Percentiles rank a stretch among this genome's conserved stretches.
These are phyloP conservation scores for Coemansia sp. DNA, from an alignment of 192 early-diverging fungal genomes.

Conservation along the genomic window DNA sequence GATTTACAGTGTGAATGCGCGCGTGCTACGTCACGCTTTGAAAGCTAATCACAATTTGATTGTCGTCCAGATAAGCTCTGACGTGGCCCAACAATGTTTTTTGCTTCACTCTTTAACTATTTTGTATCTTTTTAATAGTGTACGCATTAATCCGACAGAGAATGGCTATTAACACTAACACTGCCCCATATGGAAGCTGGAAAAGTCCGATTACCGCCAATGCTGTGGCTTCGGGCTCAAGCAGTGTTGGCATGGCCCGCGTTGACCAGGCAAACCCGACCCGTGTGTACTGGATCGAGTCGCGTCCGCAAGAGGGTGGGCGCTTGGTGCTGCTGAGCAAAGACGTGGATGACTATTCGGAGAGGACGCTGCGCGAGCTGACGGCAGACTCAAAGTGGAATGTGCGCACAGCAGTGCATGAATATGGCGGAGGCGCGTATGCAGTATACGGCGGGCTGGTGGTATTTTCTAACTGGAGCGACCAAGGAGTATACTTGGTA, in stretches of 20 bases:
- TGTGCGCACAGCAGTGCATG: constrained; percentile 70
- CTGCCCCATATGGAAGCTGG: constrained; percentile 49
- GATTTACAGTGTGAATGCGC: not conserved
- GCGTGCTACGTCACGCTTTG: not conserved
- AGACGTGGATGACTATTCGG: constrained; percentile 30
- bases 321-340: constrained; percentile 36
- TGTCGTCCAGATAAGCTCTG: not conserved
- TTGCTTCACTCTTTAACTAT: not conserved
- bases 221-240: constrained; percentile 27
- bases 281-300: constrained; percentile 49
- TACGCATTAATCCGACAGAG: not conserved
- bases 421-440: constrained; percentile 73
- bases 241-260: constrained; percentile 12
- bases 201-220: constrained; percentile 36
- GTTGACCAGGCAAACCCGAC: constrained; percentile 31
- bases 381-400: constrained; percentile 54
- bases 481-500: constrained; percentile 59
- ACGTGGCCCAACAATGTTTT: not conserved
- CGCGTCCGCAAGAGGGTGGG: constrained; percentile 42
- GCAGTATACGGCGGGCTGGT: constrained; percentile 56
- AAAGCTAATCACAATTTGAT: not conserved
- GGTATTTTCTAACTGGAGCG: constrained; percentile 63
- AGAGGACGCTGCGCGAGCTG: constrained; percentile 22
- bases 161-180: not conserved
- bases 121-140: too few species aligned